These are phyloP conservation scores for Podaxis sp. DNA, from an alignment of 768 basidiomycete genomes.

Conservation along the genomic window DNA sequence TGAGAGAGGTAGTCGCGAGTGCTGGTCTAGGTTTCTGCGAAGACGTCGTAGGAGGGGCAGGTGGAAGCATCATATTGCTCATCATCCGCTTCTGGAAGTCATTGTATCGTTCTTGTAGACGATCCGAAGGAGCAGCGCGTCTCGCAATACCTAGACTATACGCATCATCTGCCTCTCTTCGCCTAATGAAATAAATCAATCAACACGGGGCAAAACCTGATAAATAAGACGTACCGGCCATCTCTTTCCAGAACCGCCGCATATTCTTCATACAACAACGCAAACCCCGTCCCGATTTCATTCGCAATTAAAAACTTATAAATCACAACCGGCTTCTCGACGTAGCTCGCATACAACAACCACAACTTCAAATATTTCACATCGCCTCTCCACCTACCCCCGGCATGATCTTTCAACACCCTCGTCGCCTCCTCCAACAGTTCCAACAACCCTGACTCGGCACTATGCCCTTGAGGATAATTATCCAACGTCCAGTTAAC, in stretches of 20 bases:
- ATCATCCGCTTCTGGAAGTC: conserved; percentile 95
- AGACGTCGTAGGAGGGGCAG: conserved; percentile 32
- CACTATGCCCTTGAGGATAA: conserved; percentile 90
- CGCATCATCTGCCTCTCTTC: conserved; percentile 84
- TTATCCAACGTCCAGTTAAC: conserved; percentile 93
- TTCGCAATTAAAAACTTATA: conserved; percentile 89
- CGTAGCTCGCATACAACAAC: conserved; percentile 90
- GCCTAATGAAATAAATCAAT: conserved; percentile 41
- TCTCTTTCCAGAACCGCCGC: conserved; percentile 81
- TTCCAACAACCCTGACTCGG: conserved; percentile 88
- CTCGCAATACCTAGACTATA: conserved; percentile 89
- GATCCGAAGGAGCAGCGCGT: conserved; percentile 76
- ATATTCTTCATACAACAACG: conserved; percentile 89
- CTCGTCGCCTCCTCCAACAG: conserved; percentile 91
- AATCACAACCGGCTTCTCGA: conserved; percentile 86
- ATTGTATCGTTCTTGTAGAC: conserved; percentile 69
- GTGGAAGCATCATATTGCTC: conserved; percentile 41
- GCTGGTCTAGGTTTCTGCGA: conserved; percentile 31
- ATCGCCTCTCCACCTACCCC: conserved; percentile 73
- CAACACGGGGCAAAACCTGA: conserved; percentile 4
- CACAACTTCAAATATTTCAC: conserved; percentile 90
- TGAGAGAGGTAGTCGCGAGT: conserved; percentile 42
- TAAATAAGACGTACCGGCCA: conserved; percentile 55
- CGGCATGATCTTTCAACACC: conserved; percentile 73
- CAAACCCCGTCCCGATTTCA: conserved; percentile 82